Conservation (phyloP, 2,329 filamentous ascomycete genomes). For the Pezicula rhizophila region DNA sequence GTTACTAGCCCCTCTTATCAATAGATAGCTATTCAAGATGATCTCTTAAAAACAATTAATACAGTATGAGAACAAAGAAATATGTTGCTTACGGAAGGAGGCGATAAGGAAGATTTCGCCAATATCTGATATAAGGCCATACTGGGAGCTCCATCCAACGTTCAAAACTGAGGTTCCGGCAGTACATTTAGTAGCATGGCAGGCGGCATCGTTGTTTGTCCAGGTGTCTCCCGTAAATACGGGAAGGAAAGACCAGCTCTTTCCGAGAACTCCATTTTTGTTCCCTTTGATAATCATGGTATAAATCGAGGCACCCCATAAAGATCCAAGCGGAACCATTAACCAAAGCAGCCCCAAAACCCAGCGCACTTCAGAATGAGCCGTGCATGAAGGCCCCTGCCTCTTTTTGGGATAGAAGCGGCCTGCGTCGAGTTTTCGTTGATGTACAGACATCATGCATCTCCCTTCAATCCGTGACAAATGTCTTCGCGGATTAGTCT, state of each 20-base stretch:
- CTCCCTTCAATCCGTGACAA: no score
- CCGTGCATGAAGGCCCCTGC: slow-evolving; percentile 19
- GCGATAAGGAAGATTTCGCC: slow-evolving; percentile 23
- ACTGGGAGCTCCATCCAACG: slow-evolving; percentile 19
- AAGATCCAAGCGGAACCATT: not conserved
- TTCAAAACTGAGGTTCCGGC: slow-evolving; percentile 24
- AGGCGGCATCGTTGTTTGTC: not conserved
- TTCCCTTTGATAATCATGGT: slow-evolving; percentile 14
- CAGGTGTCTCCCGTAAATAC: slow-evolving; percentile 16
- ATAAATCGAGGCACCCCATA: slow-evolving; percentile 7
- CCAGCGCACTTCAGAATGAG: slow-evolving; percentile 16
- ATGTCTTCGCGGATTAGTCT: slow-evolving; percentile 5
- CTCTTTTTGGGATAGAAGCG: slow-evolving; percentile 10
- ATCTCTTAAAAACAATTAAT: no score
- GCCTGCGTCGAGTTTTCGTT: slow-evolving; percentile 9
- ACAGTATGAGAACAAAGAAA: no score
- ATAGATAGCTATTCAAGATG: no score
- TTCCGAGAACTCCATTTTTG: slow-evolving; percentile 17
- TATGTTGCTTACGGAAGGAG: slow-evolving; percentile 13
- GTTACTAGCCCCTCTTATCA: no score
- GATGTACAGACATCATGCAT: slow-evolving; percentile 24
- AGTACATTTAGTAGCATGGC: slow-evolving; percentile 15
- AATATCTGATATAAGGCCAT: slow-evolving; percentile 13
- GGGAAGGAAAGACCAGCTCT: slow-evolving; percentile 22
- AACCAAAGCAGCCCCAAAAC: slow-evolving; percentile 19